phyloP scores from a whole-genome alignment of 1,284 basidiomycete species.

The Lentinula novae-zelandiae region DNA sequence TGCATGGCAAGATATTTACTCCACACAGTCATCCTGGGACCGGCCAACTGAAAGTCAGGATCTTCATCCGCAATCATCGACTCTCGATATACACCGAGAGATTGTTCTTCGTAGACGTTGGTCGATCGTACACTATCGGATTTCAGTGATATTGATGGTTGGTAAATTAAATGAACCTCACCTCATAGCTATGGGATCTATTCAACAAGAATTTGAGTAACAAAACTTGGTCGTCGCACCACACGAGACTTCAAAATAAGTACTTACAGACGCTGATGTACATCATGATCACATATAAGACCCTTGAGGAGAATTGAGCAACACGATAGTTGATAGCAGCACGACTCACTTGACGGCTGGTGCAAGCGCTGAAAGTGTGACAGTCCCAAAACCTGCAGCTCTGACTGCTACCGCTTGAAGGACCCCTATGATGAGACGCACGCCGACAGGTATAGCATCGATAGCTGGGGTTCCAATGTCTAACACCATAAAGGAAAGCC shows the following conservation, averaged over 20 bases:
- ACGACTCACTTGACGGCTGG: conserved; percentile 78
- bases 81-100: conserved; percentile 70
- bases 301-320: conserved; percentile 36
- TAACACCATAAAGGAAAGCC: conserved; percentile 84
- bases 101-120: conserved; percentile 95
- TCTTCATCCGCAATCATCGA: conserved; percentile 46
- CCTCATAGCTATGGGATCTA: conserved; percentile 74
- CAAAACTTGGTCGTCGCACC: not conserved
- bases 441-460: conserved; percentile 66
- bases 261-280: conserved; percentile 71
- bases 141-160: conserved; percentile 5
- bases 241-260: not conserved
- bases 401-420: conserved; percentile 81
- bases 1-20: conserved; percentile 76
- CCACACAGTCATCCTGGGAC: conserved; percentile 62
- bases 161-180: conserved; percentile 20
- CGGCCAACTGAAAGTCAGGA: conserved; percentile 40
- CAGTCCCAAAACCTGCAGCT: conserved; percentile 83
- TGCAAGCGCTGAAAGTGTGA: conserved; percentile 68
- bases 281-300: conserved; percentile 90
- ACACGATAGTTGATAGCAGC: not conserved
- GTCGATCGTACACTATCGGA: conserved; percentile 82
- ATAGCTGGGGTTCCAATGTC: conserved; percentile 82
- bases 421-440: conserved; percentile 61
- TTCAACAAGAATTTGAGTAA: conserved; percentile 10